Base-by-base conservation (phyloP, 2,329 filamentous ascomycete genomes). In the Lasiodiplodia citricola region DNA sequence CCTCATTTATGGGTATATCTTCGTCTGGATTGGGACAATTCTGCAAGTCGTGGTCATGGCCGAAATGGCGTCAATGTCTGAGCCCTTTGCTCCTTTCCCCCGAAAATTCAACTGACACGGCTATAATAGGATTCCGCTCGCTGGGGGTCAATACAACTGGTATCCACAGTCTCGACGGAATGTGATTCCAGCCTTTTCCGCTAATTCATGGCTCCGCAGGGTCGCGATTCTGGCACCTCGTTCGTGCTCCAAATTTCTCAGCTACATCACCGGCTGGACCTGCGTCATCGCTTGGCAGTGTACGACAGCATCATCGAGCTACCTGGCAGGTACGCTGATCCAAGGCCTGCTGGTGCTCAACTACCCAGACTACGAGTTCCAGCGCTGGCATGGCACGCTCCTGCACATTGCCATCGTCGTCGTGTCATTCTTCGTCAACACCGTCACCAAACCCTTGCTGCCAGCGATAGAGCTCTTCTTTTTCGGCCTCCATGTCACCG, bases 351-450 rank as follows among this genome's bases (percentile, higher is more conserved):
- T 78, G n/a, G 72, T 75, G 25, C 73, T 86, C 13, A 83, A 78
- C 37, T 70, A 81, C 23, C 74, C 75, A 0, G 70, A 71, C 2
- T 84, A 85, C 68, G 56, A 75, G 0, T 71, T 76, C 0, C 70
- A 83, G 60, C 74, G 77, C 31, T 87, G 83, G 83, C 85, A 87
- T 62, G 82, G 79, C 1, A 86, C 84, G 0, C 75, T 87, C 0
- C 73, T 87, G 0, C 80, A 80, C 64, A 85, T 82, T 73, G 83
- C 81, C 0, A 74, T 85, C 18, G 76, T 81, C 2, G 16, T 77
- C 1, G 74, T 83, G 14, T 75, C 76, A 5, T 71, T 82, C 6
- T 72, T 75, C 31, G 78, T 85, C 70, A 87, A 87, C 70, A 80
- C 80, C 1, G 75, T 81, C 14, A 77, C 80, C 6, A 81, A 80